These are phyloP conservation scores for Termitomyces sp. DNA, from an alignment of 1,284 basidiomycete species.

Conservation along the genomic window DNA sequence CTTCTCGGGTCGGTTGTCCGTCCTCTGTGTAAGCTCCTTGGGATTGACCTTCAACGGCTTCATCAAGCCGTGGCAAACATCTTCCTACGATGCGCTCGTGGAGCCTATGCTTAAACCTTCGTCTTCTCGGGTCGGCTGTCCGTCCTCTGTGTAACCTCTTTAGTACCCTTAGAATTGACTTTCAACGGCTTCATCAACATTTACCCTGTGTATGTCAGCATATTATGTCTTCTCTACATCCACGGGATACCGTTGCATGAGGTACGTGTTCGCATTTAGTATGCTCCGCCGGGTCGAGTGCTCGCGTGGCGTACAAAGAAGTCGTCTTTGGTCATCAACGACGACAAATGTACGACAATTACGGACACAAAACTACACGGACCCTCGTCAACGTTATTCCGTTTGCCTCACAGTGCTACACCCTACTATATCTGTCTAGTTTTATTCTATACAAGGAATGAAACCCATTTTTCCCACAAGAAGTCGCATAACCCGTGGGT, in stretches of 20 bases:
- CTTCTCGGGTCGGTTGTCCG: not conserved
- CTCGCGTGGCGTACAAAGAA: slow-evolving; percentile 3
- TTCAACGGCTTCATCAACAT: not conserved
- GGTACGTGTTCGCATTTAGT: not conserved
- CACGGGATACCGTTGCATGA: not conserved
- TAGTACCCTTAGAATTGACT: not conserved
- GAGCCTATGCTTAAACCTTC: not conserved
- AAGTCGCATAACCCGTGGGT: not conserved
- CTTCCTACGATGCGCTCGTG: not conserved
- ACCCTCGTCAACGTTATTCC: not conserved
- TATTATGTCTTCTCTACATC: not conserved
- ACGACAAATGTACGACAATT: slow-evolving; percentile 10
- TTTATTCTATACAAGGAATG: not conserved
- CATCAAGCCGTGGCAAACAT: too few relatives aligned
- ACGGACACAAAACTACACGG: not conserved
- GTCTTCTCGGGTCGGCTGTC: not conserved
- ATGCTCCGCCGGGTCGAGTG: not conserved
- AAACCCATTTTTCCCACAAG: not conserved
- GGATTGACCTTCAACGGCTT: too few relatives aligned
- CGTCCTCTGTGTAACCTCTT: not conserved
- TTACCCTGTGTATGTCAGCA: not conserved
- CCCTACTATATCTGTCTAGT: not conserved
- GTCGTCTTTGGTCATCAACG: slow-evolving; percentile 10
- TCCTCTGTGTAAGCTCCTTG: not conserved
- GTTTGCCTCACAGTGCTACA: not conserved